Evolutionary conservation across 305 asterid genomes (phyloP), one percentile per base, ranked within the genome.

Genomic region (Andrographis paniculata): DNA sequence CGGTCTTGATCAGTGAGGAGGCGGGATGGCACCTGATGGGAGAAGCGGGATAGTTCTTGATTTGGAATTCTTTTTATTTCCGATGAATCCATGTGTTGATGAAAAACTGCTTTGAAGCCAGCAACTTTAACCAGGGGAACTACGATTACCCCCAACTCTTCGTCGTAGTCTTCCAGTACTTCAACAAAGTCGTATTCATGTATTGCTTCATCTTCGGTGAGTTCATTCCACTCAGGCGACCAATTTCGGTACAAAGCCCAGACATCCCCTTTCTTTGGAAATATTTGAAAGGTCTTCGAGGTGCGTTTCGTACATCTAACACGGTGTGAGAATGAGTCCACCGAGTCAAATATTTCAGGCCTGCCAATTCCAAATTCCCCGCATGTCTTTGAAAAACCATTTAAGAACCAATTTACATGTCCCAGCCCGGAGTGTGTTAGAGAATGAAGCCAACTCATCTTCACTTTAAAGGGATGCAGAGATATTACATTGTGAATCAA

Each of bases 21-120:
- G 70, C 63, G 74, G 42, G 71, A 63, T 21, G 99, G 95, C 45
- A 84, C 94, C 75, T 64, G 91, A 69, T 92, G 99, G 57, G 99
- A 92, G 64, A 92, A 84, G n/a, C 95, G 84, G 28, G 72, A 59
- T 77, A 92, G 82, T 70, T 92, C 99, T 64, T 79, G 79, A 62
- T 65, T 70, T 0, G 94, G 87, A 58, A 92, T 79, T 61, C 70
- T 65, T 45, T 56, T 63, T 50, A 78, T 68, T 68, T 79, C 75
- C 31, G 17, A 37, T 28, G 87, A 72, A 51, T 71, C 58, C 23
- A 79, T 61, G 63, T 68, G 84, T 67, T 59, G 72, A 62, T 65
- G 91, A 43, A 82, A 82, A 62, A 82, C 65, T 12, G 75, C 50
- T 70, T 72, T 82, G 58, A 65, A 74, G 47, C 91, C 84, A 55